Percentiles rank a stretch among this genome's conserved stretches.
These are phyloP conservation scores for Samsoniella hepiali DNA, from an alignment of 2,329 filamentous ascomycete species.

Conservation along the genomic window DNA sequence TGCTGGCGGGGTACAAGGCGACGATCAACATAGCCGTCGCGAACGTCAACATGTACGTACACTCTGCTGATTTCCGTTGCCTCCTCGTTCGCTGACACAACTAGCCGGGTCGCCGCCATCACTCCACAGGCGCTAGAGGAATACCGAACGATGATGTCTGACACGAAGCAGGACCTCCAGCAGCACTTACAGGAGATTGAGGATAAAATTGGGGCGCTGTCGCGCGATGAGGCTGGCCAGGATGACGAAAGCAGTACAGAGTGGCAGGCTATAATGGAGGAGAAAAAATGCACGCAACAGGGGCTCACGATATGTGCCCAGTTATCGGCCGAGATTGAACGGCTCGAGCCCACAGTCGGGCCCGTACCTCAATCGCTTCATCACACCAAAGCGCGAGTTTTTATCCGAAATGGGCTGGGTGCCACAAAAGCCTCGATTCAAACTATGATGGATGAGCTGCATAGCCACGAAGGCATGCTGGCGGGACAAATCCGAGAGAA, in stretches of 20 bases:
- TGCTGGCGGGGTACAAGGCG: background rate
- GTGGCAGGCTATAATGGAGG: conserved; percentile 25
- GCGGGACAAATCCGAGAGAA: conserved; percentile 21
- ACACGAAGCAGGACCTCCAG: conserved; percentile 19
- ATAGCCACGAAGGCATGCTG: conserved; percentile 21
- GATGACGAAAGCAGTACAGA: conserved; percentile 16
- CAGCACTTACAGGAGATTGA: conserved; percentile 16
- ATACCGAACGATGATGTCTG: conserved; percentile 16
- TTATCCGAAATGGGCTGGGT: conserved; percentile 21
- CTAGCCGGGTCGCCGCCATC: conserved; percentile 2
- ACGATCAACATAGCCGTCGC: background rate
- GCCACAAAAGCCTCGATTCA: conserved; percentile 22
- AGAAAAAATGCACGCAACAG: conserved; percentile 25
- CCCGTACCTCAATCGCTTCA: background rate
- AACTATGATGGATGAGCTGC: conserved; percentile 21
- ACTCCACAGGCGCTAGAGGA: conserved; percentile 19
- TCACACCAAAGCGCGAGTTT: conserved; percentile 24
- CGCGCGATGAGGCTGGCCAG: background rate
- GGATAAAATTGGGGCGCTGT: conserved; percentile 13
- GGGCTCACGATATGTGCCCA: conserved; percentile 25
- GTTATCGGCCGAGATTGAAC: conserved; percentile 24
- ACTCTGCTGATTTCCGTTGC: no score
- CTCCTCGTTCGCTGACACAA: no score
- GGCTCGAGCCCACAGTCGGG: conserved; percentile 17
- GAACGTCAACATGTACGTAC: background rate